Evolutionary conservation across 1,139 yeast species (phyloP).

Genomic region (Yamadazyma trypodendri): DNA sequence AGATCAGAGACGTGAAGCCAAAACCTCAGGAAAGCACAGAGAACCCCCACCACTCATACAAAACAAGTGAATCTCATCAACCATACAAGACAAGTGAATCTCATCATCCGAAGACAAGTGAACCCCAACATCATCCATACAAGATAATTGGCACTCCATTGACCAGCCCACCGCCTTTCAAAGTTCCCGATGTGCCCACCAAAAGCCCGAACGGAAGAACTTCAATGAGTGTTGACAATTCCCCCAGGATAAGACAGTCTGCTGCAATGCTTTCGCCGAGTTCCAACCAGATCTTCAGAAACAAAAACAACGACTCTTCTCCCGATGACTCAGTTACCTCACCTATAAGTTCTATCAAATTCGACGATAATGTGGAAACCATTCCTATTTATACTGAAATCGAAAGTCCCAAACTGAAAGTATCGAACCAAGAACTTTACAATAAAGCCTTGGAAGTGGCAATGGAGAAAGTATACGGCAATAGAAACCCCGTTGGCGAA

Average conservation of each 20-base stretch:
- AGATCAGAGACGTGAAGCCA: not conserved
- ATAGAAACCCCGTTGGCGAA: slow-evolving; percentile 4
- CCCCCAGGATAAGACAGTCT: slow-evolving; percentile 4
- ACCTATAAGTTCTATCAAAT: slow-evolving; percentile 36
- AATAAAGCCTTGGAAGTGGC: slow-evolving; percentile 44
- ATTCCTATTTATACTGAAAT: slow-evolving; percentile 28
- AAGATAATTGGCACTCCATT: slow-evolving; percentile 13
- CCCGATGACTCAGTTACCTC: slow-evolving; percentile 18
- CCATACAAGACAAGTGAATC: slow-evolving; percentile 18
- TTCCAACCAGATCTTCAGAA: not conserved
- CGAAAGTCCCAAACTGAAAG: slow-evolving; percentile 5
- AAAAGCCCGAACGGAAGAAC: not conserved
- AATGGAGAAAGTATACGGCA: slow-evolving; percentile 40
- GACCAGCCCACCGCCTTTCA: slow-evolving; percentile 14
- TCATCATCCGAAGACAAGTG: too few species aligned
- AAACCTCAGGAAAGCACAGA: not conserved
- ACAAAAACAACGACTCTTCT: slow-evolving; percentile 9
- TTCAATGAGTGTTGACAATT: not conserved
- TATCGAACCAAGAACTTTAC: slow-evolving; percentile 23
- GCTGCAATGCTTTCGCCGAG: slow-evolving; percentile 2
- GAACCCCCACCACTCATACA: slow-evolving; percentile 13
- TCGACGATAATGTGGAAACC: slow-evolving; percentile 40
- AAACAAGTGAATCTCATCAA: slow-evolving; percentile 13
- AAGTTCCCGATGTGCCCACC: slow-evolving; percentile 11
- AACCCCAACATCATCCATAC: slow-evolving; percentile 15